Evolutionary conservation across 352 stramenopile genomes (phyloP).

Genomic region (Phytophthora tubulina): DNA sequence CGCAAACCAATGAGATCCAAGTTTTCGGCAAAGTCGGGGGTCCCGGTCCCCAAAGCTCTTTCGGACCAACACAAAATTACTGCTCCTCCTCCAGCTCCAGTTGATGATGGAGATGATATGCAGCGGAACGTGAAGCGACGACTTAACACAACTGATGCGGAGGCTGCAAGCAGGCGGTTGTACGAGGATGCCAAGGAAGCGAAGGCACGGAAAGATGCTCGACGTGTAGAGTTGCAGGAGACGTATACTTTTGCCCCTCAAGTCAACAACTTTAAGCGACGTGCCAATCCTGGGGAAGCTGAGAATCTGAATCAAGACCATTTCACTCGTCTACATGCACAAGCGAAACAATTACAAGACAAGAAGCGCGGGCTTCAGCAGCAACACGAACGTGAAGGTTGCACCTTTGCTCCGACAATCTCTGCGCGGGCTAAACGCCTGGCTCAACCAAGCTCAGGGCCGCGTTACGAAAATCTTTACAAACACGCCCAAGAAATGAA

Average conservation of each 20-base stretch:
- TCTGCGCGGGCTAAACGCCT: conserved; percentile 71
- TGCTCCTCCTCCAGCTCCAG: conserved; percentile 7
- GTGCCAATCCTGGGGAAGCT: conserved; percentile 37
- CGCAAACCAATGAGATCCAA: conserved; percentile 24
- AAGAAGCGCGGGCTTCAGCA: conserved; percentile 69
- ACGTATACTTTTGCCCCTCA: conserved; percentile 68
- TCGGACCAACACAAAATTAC: conserved; percentile 5
- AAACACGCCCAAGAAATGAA: conserved; percentile 72
- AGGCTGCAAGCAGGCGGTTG: conserved; percentile 66
- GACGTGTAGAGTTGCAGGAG: conserved; percentile 60
- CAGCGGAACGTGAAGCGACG: conserved; percentile 59
- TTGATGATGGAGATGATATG: conserved; percentile 13
- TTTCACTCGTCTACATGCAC: conserved; percentile 63
- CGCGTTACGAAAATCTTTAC: conserved; percentile 84
- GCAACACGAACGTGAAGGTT: conserved; percentile 60
- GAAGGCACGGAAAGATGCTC: conserved; percentile 64
- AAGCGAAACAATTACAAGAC: conserved; percentile 59
- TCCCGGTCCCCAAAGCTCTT: background rate
- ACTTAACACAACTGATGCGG: conserved; percentile 57
- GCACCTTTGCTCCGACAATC: conserved; percentile 76
- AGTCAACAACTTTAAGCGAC: conserved; percentile 67
- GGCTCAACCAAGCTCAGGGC: conserved; percentile 41
- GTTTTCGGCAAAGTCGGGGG: background rate
- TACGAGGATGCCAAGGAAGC: conserved; percentile 72
- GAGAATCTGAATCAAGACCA: conserved; percentile 48